Percentiles rank a stretch among this genome's conserved stretches.
Conservation (phyloP, 805 yeast genomes). For the Sungouiella blattae region DNA sequence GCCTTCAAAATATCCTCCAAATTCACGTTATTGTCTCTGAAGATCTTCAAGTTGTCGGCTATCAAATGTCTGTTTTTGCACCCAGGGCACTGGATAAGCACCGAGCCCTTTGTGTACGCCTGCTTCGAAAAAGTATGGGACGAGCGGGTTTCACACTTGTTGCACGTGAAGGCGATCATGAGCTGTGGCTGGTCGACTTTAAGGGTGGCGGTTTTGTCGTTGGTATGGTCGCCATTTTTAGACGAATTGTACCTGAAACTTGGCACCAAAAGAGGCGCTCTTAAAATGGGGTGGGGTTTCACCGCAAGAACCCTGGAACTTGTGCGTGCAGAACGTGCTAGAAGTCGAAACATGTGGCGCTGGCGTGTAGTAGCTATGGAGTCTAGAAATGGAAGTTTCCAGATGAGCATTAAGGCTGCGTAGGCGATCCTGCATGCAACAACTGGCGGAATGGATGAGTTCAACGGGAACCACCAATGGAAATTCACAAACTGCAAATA, state of each 20-base stretch:
- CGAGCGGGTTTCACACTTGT: conserved; percentile 77
- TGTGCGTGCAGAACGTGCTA: too few relatives aligned
- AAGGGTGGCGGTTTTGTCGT: conserved; percentile 15
- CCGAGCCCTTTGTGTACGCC: conserved; percentile 83
- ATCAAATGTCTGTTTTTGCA: conserved; percentile 85
- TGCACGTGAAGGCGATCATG: conserved; percentile 91
- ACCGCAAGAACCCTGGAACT: too few relatives aligned
- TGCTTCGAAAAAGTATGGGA: conserved; percentile 91
- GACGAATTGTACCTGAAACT: conserved; percentile 1
- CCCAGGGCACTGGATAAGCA: conserved; percentile 86
- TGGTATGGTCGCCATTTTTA: neutral
- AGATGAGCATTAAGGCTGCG: too few relatives aligned
- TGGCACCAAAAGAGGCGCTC: too few relatives aligned
- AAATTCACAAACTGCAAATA: too few relatives aligned
- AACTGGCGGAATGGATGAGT: too few relatives aligned
- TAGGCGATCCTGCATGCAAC: too few relatives aligned
- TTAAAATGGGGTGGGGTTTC: too few relatives aligned
- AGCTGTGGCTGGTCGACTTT: conserved; percentile 74
- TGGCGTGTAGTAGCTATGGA: too few relatives aligned
- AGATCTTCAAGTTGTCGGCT: conserved; percentile 71
- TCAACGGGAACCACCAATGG: too few relatives aligned
- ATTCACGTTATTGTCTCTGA: conserved; percentile 74
- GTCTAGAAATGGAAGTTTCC: too few relatives aligned
- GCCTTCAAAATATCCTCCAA: conserved; percentile 73
- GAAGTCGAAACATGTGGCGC: too few relatives aligned